A percentile compares a stretch with the other conserved stretches of the same genome.
phyloP scores from a whole-genome alignment of 495 filamentous ascomycete species.

The Talaromyces proteolyticus region DNA sequence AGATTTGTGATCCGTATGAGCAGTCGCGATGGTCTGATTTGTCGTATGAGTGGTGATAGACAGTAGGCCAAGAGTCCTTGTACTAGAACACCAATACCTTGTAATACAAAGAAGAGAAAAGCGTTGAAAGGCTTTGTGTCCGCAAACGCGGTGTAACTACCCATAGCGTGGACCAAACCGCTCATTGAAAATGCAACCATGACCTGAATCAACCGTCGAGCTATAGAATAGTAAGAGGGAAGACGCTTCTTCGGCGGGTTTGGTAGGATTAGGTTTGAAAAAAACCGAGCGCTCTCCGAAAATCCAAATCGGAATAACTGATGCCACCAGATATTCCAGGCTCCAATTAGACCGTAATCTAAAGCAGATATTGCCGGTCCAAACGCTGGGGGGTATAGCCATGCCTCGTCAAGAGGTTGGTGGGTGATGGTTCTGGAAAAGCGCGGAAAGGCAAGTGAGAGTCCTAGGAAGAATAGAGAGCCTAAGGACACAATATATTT shows the following conservation, averaged over 20 bases:
- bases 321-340: slow-evolving; percentile 87
- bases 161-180: slow-evolving; percentile 53
- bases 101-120: slow-evolving; percentile 52
- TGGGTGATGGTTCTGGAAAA: slow-evolving; percentile 26
- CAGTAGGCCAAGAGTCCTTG: slow-evolving; percentile 28
- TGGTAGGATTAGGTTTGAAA: slow-evolving; percentile 28
- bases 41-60: slow-evolving; percentile 6
- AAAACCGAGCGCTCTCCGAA: slow-evolving; percentile 44
- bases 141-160: slow-evolving; percentile 46
- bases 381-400: slow-evolving; percentile 60
- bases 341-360: slow-evolving; percentile 63
- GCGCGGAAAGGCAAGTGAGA: slow-evolving; percentile 42
- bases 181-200: slow-evolving; percentile 53
- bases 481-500: slow-evolving; percentile 47
- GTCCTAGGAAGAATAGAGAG: slow-evolving; percentile 49
- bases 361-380: slow-evolving; percentile 53
- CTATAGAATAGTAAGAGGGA: background rate
- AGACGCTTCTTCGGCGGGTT: background rate
- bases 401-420: slow-evolving; percentile 48
- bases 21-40: slow-evolving; percentile 8
- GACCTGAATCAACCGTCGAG: slow-evolving; percentile 20
- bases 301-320: slow-evolving; percentile 78
- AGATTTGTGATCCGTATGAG: slow-evolving; percentile 43
- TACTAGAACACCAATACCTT: slow-evolving; percentile 47
- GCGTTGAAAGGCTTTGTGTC: slow-evolving; percentile 31